phyloP scores from a whole-genome alignment of 257 asterid species.

The Petunia axillaris region DNA sequence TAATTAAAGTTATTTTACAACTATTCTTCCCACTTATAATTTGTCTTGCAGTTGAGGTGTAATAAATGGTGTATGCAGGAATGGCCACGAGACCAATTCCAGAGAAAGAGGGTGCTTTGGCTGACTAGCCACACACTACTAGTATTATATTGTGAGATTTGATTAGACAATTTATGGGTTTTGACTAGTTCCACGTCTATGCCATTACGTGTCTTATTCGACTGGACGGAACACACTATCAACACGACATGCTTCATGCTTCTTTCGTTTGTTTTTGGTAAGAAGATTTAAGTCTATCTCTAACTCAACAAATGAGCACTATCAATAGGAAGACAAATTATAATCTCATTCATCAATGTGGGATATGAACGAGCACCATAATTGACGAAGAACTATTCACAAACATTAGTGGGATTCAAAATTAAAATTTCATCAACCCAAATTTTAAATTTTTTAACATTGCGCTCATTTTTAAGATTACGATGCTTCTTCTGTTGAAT shows the following conservation, averaged over 20 bases:
- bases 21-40: not conserved
- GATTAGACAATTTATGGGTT: not conserved
- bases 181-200: not conserved
- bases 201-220: not conserved
- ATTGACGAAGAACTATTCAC: too few species aligned
- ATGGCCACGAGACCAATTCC: not conserved
- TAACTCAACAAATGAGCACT: too few species aligned
- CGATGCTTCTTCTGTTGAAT: too few species aligned
- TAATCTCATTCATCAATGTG: too few species aligned
- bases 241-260: not conserved
- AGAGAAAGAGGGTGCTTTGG: not conserved
- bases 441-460: too few species aligned
- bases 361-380: too few species aligned
- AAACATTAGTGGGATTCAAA: too few species aligned
- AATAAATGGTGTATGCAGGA: not conserved
- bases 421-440: too few species aligned
- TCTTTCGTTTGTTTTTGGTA: too few species aligned
- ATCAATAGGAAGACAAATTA: too few species aligned
- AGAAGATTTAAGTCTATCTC: too few species aligned
- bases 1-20: not conserved
- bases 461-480: too few species aligned
- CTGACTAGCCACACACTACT: not conserved
- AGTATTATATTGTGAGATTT: not conserved
- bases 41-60: not conserved
- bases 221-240: not conserved